These are phyloP conservation scores for Schizosaccharomyces octosporus DNA, from an alignment of 805 yeast species.

Conservation along the genomic window DNA sequence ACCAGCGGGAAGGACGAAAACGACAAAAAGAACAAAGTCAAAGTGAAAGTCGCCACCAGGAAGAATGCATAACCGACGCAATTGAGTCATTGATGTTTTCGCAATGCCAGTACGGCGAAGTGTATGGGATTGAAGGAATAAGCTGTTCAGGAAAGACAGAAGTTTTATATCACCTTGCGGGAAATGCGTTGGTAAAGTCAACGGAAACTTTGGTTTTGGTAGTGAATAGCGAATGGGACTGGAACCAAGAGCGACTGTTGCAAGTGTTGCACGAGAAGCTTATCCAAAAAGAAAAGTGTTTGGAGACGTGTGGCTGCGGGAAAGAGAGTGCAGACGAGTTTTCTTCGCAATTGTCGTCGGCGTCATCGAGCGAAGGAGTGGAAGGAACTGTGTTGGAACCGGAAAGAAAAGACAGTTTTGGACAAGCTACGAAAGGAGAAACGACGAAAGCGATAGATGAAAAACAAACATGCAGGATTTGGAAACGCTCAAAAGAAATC, in stretches of 20 bases:
- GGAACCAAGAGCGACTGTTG: neutral
- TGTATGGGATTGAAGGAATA: neutral
- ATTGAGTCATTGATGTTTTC: neutral
- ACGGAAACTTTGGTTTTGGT: neutral
- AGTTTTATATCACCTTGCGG: neutral
- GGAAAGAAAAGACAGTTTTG: neutral
- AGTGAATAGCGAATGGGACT: neutral
- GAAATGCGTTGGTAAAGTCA: neutral
- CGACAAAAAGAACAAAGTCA: no score
- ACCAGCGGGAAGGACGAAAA: no score
- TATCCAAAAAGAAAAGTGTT: neutral
- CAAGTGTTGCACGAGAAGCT: neutral
- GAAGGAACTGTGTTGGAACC: no score
- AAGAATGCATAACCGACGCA: neutral
- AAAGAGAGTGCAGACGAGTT: neutral
- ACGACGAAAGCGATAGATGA: neutral
- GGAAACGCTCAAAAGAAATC: no score
- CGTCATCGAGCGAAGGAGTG: no score
- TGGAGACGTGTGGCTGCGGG: neutral
- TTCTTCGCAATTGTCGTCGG: neutral
- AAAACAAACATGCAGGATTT: no score
- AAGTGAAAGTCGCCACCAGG: no score
- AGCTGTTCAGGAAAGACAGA: neutral
- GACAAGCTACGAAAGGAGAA: neutral
- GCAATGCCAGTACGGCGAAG: neutral